These are phyloP conservation scores for Panus rudis DNA, from an alignment of 768 basidiomycete species.

Conservation along the genomic window DNA sequence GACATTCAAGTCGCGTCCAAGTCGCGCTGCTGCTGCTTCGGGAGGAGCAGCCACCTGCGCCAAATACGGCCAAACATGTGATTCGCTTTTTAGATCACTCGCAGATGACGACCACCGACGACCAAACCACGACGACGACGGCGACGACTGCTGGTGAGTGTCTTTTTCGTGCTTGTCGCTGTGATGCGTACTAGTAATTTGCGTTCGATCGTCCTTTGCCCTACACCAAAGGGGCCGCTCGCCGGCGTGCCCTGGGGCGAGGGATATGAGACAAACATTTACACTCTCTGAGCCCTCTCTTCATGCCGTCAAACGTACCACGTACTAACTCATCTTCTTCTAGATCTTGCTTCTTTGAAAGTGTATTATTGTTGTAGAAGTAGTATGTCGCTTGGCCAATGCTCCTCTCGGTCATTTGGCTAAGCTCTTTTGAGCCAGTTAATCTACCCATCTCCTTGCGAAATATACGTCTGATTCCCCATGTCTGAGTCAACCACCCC, in stretches of 20 bases:
- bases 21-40: background rate
- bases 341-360: background rate
- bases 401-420: slow-evolving; percentile 7
- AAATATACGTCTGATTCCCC: background rate
- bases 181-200: slow-evolving; percentile 79
- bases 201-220: slow-evolving; percentile 67
- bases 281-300: slow-evolving; percentile 35
- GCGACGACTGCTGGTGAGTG: slow-evolving; percentile 17
- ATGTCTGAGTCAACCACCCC: slow-evolving; percentile 5
- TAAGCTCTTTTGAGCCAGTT: slow-evolving; percentile 13
- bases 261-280: slow-evolving; percentile 62
- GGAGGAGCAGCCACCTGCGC: background rate
- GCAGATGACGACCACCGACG: background rate
- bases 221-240: slow-evolving; percentile 66
- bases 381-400: slow-evolving; percentile 13
- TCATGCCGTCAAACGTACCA: background rate
- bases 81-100: background rate
- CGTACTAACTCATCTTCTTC: slow-evolving; percentile 3
- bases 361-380: background rate
- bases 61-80: slow-evolving; percentile 7
- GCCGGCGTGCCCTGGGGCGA: slow-evolving; percentile 67
- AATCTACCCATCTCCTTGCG: background rate
- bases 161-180: slow-evolving; percentile 6
- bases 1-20: no score
- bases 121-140: background rate